phyloP scores from a whole-genome alignment of 2,329 filamentous ascomycete genomes.

The Pseudohalonectria lignicola region DNA sequence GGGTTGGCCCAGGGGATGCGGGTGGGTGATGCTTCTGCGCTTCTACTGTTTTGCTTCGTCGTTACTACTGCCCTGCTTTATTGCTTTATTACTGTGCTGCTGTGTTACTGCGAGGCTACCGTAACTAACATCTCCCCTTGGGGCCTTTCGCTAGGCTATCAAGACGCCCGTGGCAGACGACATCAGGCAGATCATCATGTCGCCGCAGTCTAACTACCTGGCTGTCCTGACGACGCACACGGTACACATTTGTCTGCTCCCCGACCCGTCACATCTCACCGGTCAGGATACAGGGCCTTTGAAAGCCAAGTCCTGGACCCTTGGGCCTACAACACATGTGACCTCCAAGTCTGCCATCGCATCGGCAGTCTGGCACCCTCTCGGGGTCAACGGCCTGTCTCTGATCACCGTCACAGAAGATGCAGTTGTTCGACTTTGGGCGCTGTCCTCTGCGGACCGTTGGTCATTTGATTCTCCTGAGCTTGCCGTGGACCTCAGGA shows the following conservation, averaged over 20 bases:
- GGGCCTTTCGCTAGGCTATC: slow-evolving; percentile 53
- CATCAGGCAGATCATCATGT: slow-evolving; percentile 77
- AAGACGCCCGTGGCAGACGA: slow-evolving; percentile 68
- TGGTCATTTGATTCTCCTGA: slow-evolving; percentile 80
- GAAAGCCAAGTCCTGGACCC: slow-evolving; percentile 75
- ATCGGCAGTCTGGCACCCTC: slow-evolving; percentile 83
- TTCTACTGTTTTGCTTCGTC: neutral
- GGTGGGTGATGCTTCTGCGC: slow-evolving; percentile 20
- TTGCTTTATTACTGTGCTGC: too few relatives aligned
- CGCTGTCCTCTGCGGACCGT: slow-evolving; percentile 70
- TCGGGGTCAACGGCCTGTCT: slow-evolving; percentile 71
- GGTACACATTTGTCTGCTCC: slow-evolving; percentile 77
- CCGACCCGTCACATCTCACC: slow-evolving; percentile 66
- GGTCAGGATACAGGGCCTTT: slow-evolving; percentile 57
- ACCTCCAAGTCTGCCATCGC: slow-evolving; percentile 72
- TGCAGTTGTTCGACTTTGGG: slow-evolving; percentile 83
- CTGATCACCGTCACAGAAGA: slow-evolving; percentile 84
- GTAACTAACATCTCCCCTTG: too few relatives aligned
- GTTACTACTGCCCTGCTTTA: too few relatives aligned
- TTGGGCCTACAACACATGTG: slow-evolving; percentile 89
- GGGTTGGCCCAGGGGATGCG: slow-evolving; percentile 30
- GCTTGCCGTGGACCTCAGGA: slow-evolving; percentile 78
- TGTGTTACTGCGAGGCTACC: too few relatives aligned
- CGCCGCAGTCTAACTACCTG: slow-evolving; percentile 70
- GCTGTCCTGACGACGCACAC: slow-evolving; percentile 82